Evolutionary conservation across 768 basidiomycete genomes (phyloP), one percentile per base, ranked within the genome.

Genomic region (Lactarius trivialis): DNA sequence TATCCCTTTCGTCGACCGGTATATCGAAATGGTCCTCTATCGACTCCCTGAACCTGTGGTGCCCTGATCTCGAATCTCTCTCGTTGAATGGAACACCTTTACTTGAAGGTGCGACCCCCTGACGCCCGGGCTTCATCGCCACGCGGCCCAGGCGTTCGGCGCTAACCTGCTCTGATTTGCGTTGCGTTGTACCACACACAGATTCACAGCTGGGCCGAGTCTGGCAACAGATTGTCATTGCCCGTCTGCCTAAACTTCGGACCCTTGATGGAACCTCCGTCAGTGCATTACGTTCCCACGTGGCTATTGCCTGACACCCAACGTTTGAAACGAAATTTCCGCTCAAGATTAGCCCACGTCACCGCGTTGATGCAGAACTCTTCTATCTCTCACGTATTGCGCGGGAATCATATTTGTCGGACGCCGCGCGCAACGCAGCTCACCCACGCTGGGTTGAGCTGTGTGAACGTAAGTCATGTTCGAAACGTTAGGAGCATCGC

Each of bases 311-410:
- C n/a, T 63, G 55, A 60, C 32, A 52, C 34, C 51, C 63, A 50
- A 56, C 41, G 54, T 49, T 36, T 55, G 21, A 51, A 12, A 39
- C 26, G 9, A 53, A 52, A 60, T n/a, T 28, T 36, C 24, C 36
- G 41, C 53, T 55, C 64, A 66, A 93, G 90, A 82, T 94, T 50
- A 81, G 86, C 9, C 65, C 71, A 9, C 84, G 80, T 65, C 90
- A 93, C 71, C 80, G 93, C 43, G 76, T 74, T n/a, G 93, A 95
- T 68, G 83, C 85, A 54, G 93, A 96, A 73, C 71, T 91, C 28
- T 89, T 89, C 70, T 96, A 93, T 73, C 77, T 93, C 54, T 87
- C 89, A 12, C 77, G 79, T 64, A 75, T 91, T 64, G 76, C 78
- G 56, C 80, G 78, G 51, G 71, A 81, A 43, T 78, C 77, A 32